Evolutionary conservation across 176 grass and related monocot genomes (phyloP).

Genomic region (Ananas comosus): DNA sequence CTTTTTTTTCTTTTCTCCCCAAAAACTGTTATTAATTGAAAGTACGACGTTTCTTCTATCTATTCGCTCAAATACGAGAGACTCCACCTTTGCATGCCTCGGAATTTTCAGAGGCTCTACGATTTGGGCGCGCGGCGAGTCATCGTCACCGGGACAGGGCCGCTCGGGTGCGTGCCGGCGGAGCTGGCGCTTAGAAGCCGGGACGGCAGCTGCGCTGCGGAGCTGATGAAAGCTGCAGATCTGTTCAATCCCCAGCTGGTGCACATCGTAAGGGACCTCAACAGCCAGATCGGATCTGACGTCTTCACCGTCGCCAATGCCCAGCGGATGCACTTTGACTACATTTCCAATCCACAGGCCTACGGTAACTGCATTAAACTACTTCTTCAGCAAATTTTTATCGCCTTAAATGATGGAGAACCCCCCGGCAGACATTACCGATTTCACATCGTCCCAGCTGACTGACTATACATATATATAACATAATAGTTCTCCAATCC

Average conservation of each 20-base stretch:
- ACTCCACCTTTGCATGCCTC: no score
- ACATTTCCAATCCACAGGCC: constrained; percentile 55
- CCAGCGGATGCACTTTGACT: constrained; percentile 62
- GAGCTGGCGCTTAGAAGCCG: constrained; percentile 68
- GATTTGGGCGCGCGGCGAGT: constrained; percentile 57
- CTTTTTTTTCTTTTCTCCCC: no score
- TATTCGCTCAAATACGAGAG: no score
- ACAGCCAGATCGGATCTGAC: constrained; percentile 35
- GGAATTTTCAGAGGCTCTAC: constrained; percentile 50
- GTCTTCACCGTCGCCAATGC: constrained; percentile 74
- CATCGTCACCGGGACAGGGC: constrained; percentile 91
- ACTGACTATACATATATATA: no score
- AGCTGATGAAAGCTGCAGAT: constrained; percentile 56
- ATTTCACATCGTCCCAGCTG: no score
- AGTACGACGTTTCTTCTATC: no score
- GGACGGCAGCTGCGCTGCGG: constrained; percentile 45
- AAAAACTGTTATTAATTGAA: no score
- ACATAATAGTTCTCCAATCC: no score
- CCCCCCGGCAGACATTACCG: no score
- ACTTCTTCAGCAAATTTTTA: not conserved
- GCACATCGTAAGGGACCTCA: constrained; percentile 40
- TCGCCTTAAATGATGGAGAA: no score
- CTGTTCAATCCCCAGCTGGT: constrained; percentile 85
- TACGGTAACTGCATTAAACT: constrained; percentile 40
- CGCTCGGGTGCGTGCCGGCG: constrained; percentile 79